Evolutionary conservation across 169 alveolate genomes (phyloP), one percentile per base, ranked within the genome.

Genomic region (Eimeria brunetti): DNA sequence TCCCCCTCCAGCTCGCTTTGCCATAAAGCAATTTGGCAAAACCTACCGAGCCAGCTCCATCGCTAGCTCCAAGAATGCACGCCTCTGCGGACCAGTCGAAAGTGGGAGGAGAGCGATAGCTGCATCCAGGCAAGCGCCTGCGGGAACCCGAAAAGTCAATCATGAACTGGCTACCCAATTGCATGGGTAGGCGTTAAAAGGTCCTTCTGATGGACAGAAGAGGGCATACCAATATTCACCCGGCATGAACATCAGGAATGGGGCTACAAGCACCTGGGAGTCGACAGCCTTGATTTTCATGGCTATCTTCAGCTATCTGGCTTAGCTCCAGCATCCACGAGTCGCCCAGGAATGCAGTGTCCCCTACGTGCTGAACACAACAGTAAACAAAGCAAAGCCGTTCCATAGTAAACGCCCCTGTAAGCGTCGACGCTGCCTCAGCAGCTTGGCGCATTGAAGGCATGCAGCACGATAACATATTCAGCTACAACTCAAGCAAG

Each of bases 111-210:
- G 53, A 46, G 38, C 62, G 14, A 86, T 20, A 67, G 64, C 69
- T 86, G 93, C 93, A 62, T 86, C 83, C 41, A 86, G 56, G 69
- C 93, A 86, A 12, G 93, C 93, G 78, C 93, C 93, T 86, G 62
- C 53, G 38, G n/a, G 44, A 14, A 60, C 44, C 24, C 53, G 56
- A 49, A 64, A 62, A 20, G 76, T 41, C 76, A 51, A 33, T 62
- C 76, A 33, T 16, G 14, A 56, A 22, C 36, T 38, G 76, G 7
- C 33, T 46, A 7, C 75, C 18, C 33, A 0, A 20, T 33, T 53
- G 18, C 53, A 14, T 56, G 75, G 7, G 41, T 27, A 78, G 3
- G 5, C 62, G 44, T 30, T 78, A 30, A 38, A 33, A 14, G 46
- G 46, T 20, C 33, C 53, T 16, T 33, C 83, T 1, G 16, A 18